Base-by-base conservation (phyloP, 1,139 yeast species). In the Magnusiomyces suaveolens region DNA sequence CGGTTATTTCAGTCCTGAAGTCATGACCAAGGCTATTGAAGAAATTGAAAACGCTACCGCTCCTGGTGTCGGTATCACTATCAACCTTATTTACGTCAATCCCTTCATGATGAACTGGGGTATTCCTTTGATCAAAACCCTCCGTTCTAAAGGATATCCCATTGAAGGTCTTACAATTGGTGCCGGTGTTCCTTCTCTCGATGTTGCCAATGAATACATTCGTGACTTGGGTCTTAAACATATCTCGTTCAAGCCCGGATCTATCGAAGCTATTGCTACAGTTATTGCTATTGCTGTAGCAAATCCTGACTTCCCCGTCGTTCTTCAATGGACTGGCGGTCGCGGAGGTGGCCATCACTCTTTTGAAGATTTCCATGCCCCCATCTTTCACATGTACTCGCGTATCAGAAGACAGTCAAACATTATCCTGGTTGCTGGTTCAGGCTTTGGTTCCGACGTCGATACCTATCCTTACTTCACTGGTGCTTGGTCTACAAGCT, bases 271-370 rank as follows among this genome's bases (percentile, higher is more conserved):
- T 48, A 89, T 92, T 65, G 78, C 83, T 61, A 94, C 86, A 71
- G 88, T 83, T 61, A 83, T 92, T 64, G 75, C 84, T 58, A 92
- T 92, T 69, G 98, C 99, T 52, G 89, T 87, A 70, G 90, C 95
- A 53, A 95, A 90, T 74, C 98, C 98, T 63, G 75, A 71, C 59
- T 92, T 94, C 89, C 98, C 98, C 62, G 87, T 92, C 66, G 90
- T 92, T 56, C 77, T 92, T 65, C 98, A 92, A 78, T 92, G 99
- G 99, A 92, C 99, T 60, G 98, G 97, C 80, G 99, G 99, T 72
- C 90, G 99, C 81, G 99, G 97, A 76, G 99, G 99, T 80, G 99
- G 99, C 68, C 99, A 92, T 72, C 99, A 92, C 74, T 90, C 97
- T 56, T 92, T 83, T 69, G 99, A 92, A 78, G 98, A 92, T 75